Base-by-base conservation (phyloP, 768 basidiomycete genomes). In the Clavaria fumosa region DNA sequence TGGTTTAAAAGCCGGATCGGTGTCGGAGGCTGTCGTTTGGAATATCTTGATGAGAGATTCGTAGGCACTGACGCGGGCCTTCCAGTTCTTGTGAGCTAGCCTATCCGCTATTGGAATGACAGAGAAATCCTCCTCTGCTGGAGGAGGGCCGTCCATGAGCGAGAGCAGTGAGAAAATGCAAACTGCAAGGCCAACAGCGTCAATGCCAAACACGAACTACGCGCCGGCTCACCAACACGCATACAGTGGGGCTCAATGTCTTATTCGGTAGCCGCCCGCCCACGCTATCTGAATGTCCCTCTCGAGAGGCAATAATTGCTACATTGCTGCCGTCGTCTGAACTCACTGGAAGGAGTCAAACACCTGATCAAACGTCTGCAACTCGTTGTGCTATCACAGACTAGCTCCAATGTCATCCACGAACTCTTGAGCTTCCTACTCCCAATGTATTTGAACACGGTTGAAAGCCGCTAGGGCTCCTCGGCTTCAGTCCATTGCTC, bases 51-150 rank as follows among this genome's bases (percentile, higher is more conserved):
- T 73, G 45, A 97, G 72, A 15, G 79, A 60, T 53, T 86, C 83
- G 57, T 97, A 99, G 44, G 74, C 95, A 55, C 75, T 88, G 50
- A 93, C 74, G 47, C 95, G 78, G 41, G 95, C 95, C 60, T 97
- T 97, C 95, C 95, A 99, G 55, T 93, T 93, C 70, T 96, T 97
- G 66, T 96, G 88, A 4, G 72, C 62, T 39, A 93, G 77, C 31
- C 91, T 59, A 46, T 93, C 88, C 9, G 71, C 58, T 33, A 95
- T 69, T 15, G 85, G 63, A 35, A 96, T 67, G 20, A 67, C 52
- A 31, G 77, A 77, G 56, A 91, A 96, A 59, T 97, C 90, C 63
- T 95, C 90, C 63, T 95, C 90, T 50, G 71, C 80, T 35, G 89
- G 86, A 42, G 84, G 80, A 49, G 78, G 77, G 39, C 86, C 90